phyloP scores from a whole-genome alignment of 768 basidiomycete species.

The Suillus bovinus region DNA sequence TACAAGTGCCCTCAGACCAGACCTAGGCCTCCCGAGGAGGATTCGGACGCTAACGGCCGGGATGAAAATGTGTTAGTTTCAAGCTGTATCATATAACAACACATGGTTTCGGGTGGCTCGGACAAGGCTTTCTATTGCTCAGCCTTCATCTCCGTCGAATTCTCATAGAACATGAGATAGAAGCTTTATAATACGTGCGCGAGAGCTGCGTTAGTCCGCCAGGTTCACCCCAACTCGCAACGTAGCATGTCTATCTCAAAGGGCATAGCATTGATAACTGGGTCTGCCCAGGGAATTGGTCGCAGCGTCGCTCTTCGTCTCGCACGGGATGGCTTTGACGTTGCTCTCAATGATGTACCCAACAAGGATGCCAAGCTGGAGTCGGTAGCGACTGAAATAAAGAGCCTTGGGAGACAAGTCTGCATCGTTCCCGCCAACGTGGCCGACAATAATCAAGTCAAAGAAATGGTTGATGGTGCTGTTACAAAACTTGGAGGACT shows the following conservation, averaged over 20 bases:
- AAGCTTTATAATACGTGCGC: not conserved
- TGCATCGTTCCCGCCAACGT: conserved; percentile 10
- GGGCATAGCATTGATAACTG: conserved; percentile 24
- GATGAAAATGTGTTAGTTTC: too few species aligned
- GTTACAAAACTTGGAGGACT: conserved; percentile 14
- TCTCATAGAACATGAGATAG: not conserved
- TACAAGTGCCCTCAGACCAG: too few species aligned
- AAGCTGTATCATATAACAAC: too few species aligned
- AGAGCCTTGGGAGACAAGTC: not conserved
- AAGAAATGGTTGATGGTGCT: conserved; percentile 16
- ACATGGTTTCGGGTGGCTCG: too few species aligned
- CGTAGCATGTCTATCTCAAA: not conserved
- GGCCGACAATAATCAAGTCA: conserved; percentile 9
- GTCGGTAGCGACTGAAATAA: conserved; percentile 3
- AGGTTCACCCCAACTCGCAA: not conserved
- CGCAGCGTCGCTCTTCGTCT: conserved; percentile 26
- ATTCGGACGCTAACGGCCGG: too few species aligned
- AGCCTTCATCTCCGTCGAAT: not conserved
- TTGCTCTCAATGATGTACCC: conserved; percentile 13
- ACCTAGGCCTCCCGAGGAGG: too few species aligned
- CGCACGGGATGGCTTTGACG: conserved; percentile 27
- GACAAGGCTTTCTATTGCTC: not conserved
- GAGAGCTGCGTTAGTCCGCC: not conserved
- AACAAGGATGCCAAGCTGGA: conserved; percentile 12
- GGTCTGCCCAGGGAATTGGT: conserved; percentile 25